phyloP scores from a whole-genome alignment of 257 asterid genomes.

The Anisodus acutangulus region DNA sequence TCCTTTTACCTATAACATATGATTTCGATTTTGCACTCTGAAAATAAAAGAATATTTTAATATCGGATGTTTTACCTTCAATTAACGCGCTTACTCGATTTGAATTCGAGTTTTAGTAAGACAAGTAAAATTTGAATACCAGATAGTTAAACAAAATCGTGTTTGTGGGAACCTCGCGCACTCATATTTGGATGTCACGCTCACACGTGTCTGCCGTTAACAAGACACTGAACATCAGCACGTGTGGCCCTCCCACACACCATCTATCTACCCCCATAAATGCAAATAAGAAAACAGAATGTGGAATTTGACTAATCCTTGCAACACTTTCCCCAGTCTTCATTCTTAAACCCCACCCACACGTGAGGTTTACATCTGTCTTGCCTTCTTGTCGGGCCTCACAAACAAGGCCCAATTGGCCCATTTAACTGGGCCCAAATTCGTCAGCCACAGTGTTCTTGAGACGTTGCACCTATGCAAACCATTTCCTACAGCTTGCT shows the following conservation, averaged over 20 bases:
- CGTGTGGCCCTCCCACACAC: slow-evolving; percentile 33
- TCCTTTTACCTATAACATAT: neutral
- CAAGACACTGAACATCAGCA: slow-evolving; percentile 38
- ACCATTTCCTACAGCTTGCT: neutral
- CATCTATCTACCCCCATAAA: neutral
- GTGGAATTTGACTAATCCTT: slow-evolving; percentile 46
- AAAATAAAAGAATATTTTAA: neutral
- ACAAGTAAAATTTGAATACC: neutral
- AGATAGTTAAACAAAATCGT: neutral
- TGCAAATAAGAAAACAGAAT: slow-evolving; percentile 34
- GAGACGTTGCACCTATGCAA: slow-evolving; percentile 11
- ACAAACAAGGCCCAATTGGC: slow-evolving; percentile 32
- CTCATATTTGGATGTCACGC: slow-evolving; percentile 23
- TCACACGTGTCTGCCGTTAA: slow-evolving; percentile 50
- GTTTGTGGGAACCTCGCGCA: neutral
- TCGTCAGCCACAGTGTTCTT: slow-evolving; percentile 29
- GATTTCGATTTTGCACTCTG: neutral
- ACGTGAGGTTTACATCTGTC: slow-evolving; percentile 47
- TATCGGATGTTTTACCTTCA: neutral
- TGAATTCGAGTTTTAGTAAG: neutral
- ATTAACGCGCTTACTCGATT: neutral
- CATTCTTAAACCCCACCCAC: slow-evolving; percentile 49
- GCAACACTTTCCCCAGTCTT: slow-evolving; percentile 21
- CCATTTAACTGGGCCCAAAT: slow-evolving; percentile 35
- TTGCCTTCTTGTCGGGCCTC: slow-evolving; percentile 52